These are phyloP conservation scores for Paramecium octaurelia DNA, from an alignment of 73 alveolate genomes.

Conservation along the genomic window DNA sequence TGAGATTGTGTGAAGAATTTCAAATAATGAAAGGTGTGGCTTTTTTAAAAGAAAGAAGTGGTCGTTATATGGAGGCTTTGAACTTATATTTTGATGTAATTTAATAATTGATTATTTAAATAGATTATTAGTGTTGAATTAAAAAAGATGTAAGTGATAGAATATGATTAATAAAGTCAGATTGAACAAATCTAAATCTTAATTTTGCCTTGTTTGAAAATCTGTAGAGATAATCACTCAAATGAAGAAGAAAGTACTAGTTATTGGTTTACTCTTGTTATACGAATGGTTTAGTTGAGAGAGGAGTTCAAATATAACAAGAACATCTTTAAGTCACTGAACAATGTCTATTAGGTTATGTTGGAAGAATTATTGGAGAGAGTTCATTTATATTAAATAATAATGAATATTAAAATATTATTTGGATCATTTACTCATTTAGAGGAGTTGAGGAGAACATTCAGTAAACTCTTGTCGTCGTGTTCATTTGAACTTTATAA, in stretches of 20 bases:
- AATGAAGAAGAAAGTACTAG: slow-evolving; percentile 23
- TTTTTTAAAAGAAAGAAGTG: background rate
- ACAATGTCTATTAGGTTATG: background rate
- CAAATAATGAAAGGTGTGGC: slow-evolving; percentile 1
- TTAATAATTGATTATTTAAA: background rate
- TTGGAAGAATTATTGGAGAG: slow-evolving; percentile 22
- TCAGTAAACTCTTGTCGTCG: background rate
- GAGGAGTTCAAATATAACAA: background rate
- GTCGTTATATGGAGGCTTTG: background rate
- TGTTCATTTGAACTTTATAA: slow-evolving; percentile 18
- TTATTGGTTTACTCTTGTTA: background rate
- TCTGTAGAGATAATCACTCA: background rate
- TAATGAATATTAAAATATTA: background rate
- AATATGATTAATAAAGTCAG: background rate
- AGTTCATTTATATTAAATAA: background rate
- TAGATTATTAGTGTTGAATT: background rate
- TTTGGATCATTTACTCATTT: slow-evolving; percentile 7
- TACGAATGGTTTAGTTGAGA: slow-evolving; percentile 32
- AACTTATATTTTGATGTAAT: slow-evolving; percentile 25
- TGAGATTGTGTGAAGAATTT: background rate
- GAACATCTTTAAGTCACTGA: background rate
- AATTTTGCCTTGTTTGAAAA: background rate
- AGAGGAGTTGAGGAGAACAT: slow-evolving; percentile 31
- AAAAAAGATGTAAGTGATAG: background rate
- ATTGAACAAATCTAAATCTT: background rate